Evolutionary conservation across 495 filamentous ascomycete species (phyloP).

Genomic region (Clavariopsis aquatica): DNA sequence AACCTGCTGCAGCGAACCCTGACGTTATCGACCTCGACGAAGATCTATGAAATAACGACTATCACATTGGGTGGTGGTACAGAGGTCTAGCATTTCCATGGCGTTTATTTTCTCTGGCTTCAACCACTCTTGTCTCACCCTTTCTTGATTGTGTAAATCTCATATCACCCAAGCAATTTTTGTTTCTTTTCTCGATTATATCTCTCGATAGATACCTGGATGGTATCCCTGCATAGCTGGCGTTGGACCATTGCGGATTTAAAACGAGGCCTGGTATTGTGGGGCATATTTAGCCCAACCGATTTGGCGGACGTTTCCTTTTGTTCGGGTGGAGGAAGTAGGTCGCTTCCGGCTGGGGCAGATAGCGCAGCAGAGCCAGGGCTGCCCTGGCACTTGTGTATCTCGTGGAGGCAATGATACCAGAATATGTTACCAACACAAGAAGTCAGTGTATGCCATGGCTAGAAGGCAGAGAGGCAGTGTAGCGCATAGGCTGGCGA

Average conservation of each 20-base stretch:
- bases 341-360: background rate
- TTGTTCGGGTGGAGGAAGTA: background rate
- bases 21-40: conserved; percentile 87
- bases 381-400: background rate
- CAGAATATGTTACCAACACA: background rate
- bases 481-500: background rate
- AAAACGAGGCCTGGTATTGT: background rate
- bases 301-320: background rate
- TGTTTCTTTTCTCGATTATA: conserved; percentile 5
- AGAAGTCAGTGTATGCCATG: background rate
- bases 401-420: background rate
- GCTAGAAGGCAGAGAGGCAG: background rate
- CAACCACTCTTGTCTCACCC: conserved; percentile 7
- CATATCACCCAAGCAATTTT: background rate
- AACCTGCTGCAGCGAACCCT: conserved; percentile 67
- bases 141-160: conserved; percentile 14
- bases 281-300: background rate
- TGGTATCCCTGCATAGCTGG: background rate
- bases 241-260: background rate
- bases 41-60: conserved; percentile 31
- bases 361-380: background rate
- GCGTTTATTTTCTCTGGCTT: conserved; percentile 17
- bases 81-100: conserved; percentile 22
- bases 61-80: background rate
- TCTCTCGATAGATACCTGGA: conserved; percentile 8